These are phyloP conservation scores for Pseudocercospora crystallina DNA, from an alignment of 2,329 filamentous ascomycete genomes.

Conservation along the genomic window DNA sequence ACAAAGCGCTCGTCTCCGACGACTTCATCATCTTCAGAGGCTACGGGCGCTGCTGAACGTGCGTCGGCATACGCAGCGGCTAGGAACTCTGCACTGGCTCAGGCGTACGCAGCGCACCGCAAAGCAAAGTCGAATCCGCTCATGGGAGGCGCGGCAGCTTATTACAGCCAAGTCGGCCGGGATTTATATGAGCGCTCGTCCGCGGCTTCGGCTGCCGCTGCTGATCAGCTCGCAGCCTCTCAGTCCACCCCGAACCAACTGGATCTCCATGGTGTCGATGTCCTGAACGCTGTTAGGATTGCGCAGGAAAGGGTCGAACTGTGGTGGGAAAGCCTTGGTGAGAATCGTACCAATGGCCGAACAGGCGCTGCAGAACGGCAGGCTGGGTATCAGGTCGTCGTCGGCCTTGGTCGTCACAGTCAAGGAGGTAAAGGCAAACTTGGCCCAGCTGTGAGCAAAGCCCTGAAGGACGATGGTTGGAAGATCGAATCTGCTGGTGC, in stretches of 20 bases:
- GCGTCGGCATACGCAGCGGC: conserved; percentile 43
- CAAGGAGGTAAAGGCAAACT: conserved; percentile 72
- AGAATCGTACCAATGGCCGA: conserved; percentile 55
- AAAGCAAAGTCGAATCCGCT: conserved; percentile 68
- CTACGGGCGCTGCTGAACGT: conserved; percentile 22
- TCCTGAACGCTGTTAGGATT: conserved; percentile 78
- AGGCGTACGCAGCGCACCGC: conserved; percentile 60
- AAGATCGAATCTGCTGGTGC: conserved; percentile 72
- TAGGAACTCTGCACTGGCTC: conserved; percentile 53
- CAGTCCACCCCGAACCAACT: conserved; percentile 62
- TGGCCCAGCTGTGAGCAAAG: conserved; percentile 75
- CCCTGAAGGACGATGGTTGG: conserved; percentile 78
- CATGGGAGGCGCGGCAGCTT: conserved; percentile 72
- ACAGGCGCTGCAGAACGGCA: conserved; percentile 45
- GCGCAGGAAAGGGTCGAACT: conserved; percentile 62
- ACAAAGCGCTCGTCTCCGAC: too few relatives aligned
- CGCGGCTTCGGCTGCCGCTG: conserved; percentile 62
- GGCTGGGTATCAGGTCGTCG: conserved; percentile 71
- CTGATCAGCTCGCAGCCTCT: conserved; percentile 66
- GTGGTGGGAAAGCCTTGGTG: conserved; percentile 78
- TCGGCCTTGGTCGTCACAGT: conserved; percentile 77
- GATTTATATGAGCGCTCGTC: conserved; percentile 61
- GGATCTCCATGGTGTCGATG: conserved; percentile 81
- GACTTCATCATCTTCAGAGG: neutral
- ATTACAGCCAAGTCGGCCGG: conserved; percentile 71